These are phyloP conservation scores for Limonium bicolor DNA, from an alignment of 148 eudicot species.

Conservation along the genomic window DNA sequence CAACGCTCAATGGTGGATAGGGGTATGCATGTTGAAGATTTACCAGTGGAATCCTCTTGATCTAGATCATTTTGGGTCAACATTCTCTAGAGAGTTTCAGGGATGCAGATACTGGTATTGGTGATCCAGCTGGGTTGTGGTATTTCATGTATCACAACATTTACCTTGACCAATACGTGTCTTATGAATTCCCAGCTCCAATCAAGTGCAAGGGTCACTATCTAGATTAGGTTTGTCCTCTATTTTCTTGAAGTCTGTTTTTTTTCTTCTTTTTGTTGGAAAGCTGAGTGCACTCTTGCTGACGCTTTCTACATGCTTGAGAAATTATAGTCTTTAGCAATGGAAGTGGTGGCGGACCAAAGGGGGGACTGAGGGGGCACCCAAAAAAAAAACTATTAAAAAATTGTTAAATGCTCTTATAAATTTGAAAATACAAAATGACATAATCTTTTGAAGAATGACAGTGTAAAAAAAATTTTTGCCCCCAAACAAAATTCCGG, in stretches of 20 bases:
- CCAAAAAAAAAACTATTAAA: too few species aligned
- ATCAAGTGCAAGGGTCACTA: slow-evolving; percentile 10
- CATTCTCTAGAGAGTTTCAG: slow-evolving; percentile 28
- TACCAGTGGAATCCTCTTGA: slow-evolving; percentile 47
- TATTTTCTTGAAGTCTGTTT: too few species aligned
- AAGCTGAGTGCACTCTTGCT: too few species aligned
- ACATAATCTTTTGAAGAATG: too few species aligned
- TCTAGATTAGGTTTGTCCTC: not conserved
- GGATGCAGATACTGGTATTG: slow-evolving; percentile 36
- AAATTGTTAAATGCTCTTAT: too few species aligned
- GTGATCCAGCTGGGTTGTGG: slow-evolving; percentile 92
- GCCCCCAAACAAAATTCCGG: too few species aligned
- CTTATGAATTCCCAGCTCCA: slow-evolving; percentile 82
- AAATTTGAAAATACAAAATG: too few species aligned
- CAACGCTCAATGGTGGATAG: slow-evolving; percentile 72
- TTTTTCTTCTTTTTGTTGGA: not conserved
- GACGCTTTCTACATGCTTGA: too few species aligned
- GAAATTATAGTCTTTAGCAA: too few species aligned
- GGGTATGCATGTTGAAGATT: slow-evolving; percentile 80
- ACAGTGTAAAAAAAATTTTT: too few species aligned
- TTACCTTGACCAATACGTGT: slow-evolving; percentile 69
- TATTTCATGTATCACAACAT: slow-evolving; percentile 79
- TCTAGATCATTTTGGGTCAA: slow-evolving; percentile 47
- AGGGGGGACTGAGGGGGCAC: too few species aligned
- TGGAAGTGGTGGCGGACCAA: too few species aligned